Percentiles rank a stretch among this genome's conserved stretches.
Evolutionary conservation across 768 basidiomycete genomes (phyloP).

Genomic region (Collybia nuda): DNA sequence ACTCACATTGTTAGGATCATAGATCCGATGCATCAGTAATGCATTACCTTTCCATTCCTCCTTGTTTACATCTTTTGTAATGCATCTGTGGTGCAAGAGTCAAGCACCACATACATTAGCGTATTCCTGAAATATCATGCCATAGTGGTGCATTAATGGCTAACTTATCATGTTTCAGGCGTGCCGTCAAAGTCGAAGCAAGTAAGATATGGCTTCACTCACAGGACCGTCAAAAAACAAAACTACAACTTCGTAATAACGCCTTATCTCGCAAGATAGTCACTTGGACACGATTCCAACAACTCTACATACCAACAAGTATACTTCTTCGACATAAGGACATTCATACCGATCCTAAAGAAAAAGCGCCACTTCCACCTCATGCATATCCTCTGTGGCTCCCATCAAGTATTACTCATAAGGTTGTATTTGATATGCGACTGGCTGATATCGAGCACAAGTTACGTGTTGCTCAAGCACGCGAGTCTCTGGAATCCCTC

Average conservation of each 20-base stretch:
- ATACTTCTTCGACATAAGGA: background rate
- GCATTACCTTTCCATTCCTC: no score
- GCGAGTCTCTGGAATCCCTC: slow-evolving; percentile 9
- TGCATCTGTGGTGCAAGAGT: no score
- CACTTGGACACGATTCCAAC: slow-evolving; percentile 10
- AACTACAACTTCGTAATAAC: slow-evolving; percentile 8
- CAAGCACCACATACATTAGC: no score
- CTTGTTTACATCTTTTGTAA: no score
- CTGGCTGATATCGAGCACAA: slow-evolving; percentile 9
- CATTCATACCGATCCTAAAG: background rate
- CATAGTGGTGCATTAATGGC: no score
- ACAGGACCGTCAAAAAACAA: slow-evolving; percentile 7
- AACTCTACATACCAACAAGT: slow-evolving; percentile 12
- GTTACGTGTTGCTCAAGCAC: slow-evolving; percentile 8
- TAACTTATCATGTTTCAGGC: slow-evolving; percentile 2
- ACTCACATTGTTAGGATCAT: no score
- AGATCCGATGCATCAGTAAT: background rate
- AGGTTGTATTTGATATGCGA: background rate
- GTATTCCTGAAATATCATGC: no score
- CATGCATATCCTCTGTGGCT: slow-evolving; percentile 2
- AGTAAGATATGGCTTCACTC: slow-evolving; percentile 3
- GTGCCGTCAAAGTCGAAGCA: slow-evolving; percentile 1
- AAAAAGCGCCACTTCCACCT: background rate
- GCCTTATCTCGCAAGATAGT: slow-evolving; percentile 6
- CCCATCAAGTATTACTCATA: slow-evolving; percentile 1